Evolutionary conservation across 768 basidiomycete genomes (phyloP).

Genomic region (Trametes elegans): DNA sequence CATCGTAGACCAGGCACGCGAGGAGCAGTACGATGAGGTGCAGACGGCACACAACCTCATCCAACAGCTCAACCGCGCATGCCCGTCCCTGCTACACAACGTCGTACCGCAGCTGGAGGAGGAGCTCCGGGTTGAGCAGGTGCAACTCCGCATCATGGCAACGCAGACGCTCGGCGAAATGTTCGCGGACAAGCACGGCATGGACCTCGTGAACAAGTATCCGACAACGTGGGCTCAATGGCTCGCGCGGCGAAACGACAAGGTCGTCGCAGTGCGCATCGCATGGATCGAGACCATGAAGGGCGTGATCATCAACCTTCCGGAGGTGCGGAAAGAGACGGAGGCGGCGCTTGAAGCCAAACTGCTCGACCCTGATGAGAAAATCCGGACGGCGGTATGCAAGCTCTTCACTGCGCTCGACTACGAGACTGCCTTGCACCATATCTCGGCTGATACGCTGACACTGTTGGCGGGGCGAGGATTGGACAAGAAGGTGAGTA

Average conservation of each 20-base stretch:
- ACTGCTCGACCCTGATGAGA: slow-evolving; percentile 86
- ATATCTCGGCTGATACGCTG: slow-evolving; percentile 65
- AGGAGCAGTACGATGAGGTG: slow-evolving; percentile 69
- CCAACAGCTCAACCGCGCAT: slow-evolving; percentile 74
- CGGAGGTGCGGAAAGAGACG: slow-evolving; percentile 65
- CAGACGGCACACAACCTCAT: slow-evolving; percentile 82
- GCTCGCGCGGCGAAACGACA: slow-evolving; percentile 78
- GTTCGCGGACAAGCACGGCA: slow-evolving; percentile 75
- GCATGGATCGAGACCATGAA: slow-evolving; percentile 73
- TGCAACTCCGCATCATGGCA: slow-evolving; percentile 71
- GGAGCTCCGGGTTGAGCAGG: slow-evolving; percentile 76
- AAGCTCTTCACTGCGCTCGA: slow-evolving; percentile 79
- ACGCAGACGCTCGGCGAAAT: slow-evolving; percentile 88
- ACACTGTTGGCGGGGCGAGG: slow-evolving; percentile 66
- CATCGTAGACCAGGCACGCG: slow-evolving; percentile 58
- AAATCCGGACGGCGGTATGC: slow-evolving; percentile 83
- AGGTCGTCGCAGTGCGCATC: slow-evolving; percentile 63
- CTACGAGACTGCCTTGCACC: slow-evolving; percentile 87
- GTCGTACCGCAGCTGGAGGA: slow-evolving; percentile 94
- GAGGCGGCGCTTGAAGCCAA: slow-evolving; percentile 69
- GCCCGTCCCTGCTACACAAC: slow-evolving; percentile 79
- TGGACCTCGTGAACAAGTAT: slow-evolving; percentile 77
- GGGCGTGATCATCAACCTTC: slow-evolving; percentile 59
- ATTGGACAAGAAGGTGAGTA: slow-evolving; percentile 78
- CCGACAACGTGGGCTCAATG: slow-evolving; percentile 84